Conservation (phyloP, 1,284 basidiomycete genomes). For the Tilletiopsis washingtonensis region DNA sequence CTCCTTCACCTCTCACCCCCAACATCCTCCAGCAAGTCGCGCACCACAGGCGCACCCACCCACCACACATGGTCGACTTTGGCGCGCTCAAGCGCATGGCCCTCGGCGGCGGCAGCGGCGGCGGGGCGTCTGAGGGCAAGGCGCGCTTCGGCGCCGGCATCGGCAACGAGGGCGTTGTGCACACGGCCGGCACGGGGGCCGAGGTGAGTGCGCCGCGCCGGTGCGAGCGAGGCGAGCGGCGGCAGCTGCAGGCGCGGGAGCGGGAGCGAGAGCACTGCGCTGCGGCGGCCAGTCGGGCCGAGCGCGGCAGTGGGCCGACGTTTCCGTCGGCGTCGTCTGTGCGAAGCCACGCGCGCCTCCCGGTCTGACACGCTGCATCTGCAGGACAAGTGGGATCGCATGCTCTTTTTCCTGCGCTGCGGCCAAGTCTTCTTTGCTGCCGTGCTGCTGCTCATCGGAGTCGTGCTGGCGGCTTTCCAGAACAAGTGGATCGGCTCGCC, state of each 20-base stretch:
- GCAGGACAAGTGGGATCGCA: constrained; percentile 12
- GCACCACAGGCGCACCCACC: no score
- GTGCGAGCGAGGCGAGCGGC: no score
- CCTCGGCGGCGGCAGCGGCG: neutral
- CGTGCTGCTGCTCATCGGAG: constrained; percentile 26
- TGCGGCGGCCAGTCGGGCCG: no score
- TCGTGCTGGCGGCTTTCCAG: constrained; percentile 33
- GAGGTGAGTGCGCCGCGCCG: no score
- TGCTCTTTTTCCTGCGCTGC: constrained; percentile 19
- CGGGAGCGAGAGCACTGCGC: no score
- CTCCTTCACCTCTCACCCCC: no score
- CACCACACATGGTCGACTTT: neutral
- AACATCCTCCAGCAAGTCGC: no score
- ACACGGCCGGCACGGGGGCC: neutral
- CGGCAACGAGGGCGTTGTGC: neutral
- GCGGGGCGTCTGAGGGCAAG: neutral
- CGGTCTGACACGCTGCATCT: no score
- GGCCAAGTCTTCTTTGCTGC: constrained; percentile 21
- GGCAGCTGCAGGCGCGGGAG: no score
- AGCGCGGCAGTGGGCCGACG: no score
- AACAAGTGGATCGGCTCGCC: constrained; percentile 27
- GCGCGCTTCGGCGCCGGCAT: constrained; percentile 5
- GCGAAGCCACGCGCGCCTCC: no score
- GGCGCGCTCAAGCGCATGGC: neutral
- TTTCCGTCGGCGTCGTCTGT: no score